Base-by-base conservation (phyloP, 306 rosid genomes). In the Pyrus bretschneideri region DNA sequence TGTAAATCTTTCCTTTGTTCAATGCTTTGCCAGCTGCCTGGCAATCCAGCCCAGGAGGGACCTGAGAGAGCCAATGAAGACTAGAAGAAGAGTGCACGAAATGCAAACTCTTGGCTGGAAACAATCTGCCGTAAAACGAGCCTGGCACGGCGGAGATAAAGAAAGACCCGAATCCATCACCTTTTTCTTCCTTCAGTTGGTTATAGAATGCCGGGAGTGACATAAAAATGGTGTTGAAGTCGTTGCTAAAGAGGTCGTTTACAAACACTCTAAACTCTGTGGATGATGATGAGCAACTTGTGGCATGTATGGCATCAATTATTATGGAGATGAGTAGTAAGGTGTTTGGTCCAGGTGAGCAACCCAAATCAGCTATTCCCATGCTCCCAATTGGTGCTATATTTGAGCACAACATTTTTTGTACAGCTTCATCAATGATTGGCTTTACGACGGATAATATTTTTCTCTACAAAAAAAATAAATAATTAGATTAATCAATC, bases 291-390 rank as follows among this genome's bases (percentile, higher is more conserved):
- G 57, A 58, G 64, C 61, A 6, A 44, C 83, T 63, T 55, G 81
- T 80, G 46, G 83, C 51, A 40, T 74, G 33, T 0, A 94, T 30
- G 19, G 45, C 62, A 10, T 87, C 77, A 4, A 87, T n/a, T 35
- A 92, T 80, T 73, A 89, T 80, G 0, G 82, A 85, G 29, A 94
- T 72, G 4, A 87, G 82, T 4, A 33, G 14, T 33, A 94, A 62
- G 0, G 87, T 74, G 84, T 94, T 92, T 22, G 97, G 98, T 9
- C 98, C 98, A 2, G 95, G 86, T 21, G 97, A 90, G 51, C 98
- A 92, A 11, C 98, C 98, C 61, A 94, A 83, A 67, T 94, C 98
- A 0, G 90, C 98, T 23, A 94, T 87, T 29, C 84, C 82, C 78
- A 94, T 81, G 83, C 85, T 92, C 74, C 64, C 74, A 1, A 21